Percentiles rank a stretch among this genome's conserved stretches.
phyloP scores from a whole-genome alignment of 2,329 filamentous ascomycete genomes.

The Stemphylium beticola region DNA sequence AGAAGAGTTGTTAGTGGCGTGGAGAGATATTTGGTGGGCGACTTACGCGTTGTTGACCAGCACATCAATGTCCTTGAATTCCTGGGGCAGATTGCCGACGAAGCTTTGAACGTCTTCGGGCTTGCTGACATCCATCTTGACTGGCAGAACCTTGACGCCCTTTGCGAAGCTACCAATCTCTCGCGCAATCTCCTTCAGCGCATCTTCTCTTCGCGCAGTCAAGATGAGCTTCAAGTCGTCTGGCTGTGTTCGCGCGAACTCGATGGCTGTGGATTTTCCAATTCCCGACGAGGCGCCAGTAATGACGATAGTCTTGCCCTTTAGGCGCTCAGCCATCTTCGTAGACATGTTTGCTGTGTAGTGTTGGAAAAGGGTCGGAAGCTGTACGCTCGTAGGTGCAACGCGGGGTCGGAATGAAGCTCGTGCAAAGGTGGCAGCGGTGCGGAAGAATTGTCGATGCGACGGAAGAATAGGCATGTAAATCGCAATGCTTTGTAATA shows the following conservation, averaged over 20 bases:
- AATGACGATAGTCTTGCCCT: constrained; percentile 89
- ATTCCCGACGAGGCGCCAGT: constrained; percentile 95
- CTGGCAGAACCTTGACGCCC: constrained; percentile 78
- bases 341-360: constrained; percentile 65
- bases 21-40: not conserved
- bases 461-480: constrained; percentile 31
- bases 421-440: constrained; percentile 20
- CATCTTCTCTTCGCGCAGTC: constrained; percentile 84
- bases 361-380: constrained; percentile 16
- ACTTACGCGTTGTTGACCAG: constrained; percentile 70
- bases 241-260: constrained; percentile 88
- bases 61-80: constrained; percentile 84
- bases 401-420: constrained; percentile 20
- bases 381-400: constrained; percentile 8
- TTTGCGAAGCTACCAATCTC: constrained; percentile 76
- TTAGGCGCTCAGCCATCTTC: constrained; percentile 79
- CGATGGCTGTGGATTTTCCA: constrained; percentile 80
- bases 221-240: constrained; percentile 81
- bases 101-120: constrained; percentile 75
- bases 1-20: not conserved
- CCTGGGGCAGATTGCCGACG: constrained; percentile 74
- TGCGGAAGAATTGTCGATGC: constrained; percentile 20
- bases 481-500: constrained; percentile 8
- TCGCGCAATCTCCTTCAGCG: constrained; percentile 74
- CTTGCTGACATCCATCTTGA: constrained; percentile 87